These are phyloP conservation scores for Geosmithia flava DNA, from an alignment of 2,329 filamentous ascomycete species.

Conservation along the genomic window DNA sequence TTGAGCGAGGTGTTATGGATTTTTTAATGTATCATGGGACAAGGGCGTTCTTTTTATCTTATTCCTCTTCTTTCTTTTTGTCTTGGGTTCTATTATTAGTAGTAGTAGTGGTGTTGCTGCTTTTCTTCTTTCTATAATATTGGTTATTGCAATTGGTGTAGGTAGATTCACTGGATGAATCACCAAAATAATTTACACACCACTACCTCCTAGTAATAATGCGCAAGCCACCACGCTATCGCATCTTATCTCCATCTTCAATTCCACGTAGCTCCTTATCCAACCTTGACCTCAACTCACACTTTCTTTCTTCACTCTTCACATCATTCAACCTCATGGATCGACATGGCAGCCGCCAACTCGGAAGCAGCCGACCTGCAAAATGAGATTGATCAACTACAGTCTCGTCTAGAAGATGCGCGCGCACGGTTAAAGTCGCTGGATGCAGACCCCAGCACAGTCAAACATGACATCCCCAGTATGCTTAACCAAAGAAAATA, in stretches of 20 bases:
- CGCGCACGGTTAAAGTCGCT: constrained; percentile 26
- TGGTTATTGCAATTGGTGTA: neutral
- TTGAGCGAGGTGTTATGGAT: neutral
- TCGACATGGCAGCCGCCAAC: constrained; percentile 12
- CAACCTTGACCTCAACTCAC: too few relatives aligned
- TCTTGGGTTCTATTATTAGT: too few relatives aligned
- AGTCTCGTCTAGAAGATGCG: constrained; percentile 34
- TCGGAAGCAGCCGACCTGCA: constrained; percentile 18
- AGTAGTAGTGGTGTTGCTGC: neutral
- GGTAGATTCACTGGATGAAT: too few relatives aligned
- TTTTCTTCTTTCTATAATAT: neutral
- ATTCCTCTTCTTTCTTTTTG: neutral
- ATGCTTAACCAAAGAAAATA: neutral
- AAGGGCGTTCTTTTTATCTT: neutral
- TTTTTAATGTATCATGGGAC: neutral
- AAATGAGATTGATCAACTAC: constrained; percentile 46
- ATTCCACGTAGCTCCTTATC: too few relatives aligned
- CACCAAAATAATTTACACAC: too few relatives aligned
- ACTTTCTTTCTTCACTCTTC: too few relatives aligned
- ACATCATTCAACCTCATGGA: constrained; percentile 3
- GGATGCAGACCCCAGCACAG: constrained; percentile 4
- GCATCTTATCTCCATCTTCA: neutral
- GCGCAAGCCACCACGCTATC: neutral
- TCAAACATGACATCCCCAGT: neutral
- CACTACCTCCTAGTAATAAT: neutral